Percentiles rank a stretch among this genome's conserved stretches.
These are phyloP conservation scores for Cinnamomum micranthum DNA, from an alignment of 164 flowering plant species.

Conservation along the genomic window DNA sequence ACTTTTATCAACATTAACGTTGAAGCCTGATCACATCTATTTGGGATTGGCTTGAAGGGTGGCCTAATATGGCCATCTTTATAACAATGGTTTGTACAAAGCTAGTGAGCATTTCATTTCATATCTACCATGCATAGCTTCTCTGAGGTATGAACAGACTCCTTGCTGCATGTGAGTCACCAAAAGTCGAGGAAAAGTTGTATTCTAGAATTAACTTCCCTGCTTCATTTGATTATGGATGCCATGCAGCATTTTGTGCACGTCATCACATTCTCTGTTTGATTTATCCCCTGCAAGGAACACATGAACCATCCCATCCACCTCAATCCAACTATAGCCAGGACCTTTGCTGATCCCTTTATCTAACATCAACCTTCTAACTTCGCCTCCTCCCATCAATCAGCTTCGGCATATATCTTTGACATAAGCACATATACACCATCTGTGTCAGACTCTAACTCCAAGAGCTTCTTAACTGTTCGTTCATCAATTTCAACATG, in stretches of 20 bases:
- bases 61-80: background rate
- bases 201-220: background rate
- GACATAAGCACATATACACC: conserved; percentile 3
- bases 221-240: background rate
- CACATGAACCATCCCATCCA: conserved; percentile 8
- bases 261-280: background rate
- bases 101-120: background rate
- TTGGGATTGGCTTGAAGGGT: background rate
- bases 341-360: conserved; percentile 1
- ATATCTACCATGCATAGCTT: background rate
- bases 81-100: background rate
- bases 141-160: no score
- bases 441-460: conserved; percentile 2
- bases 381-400: background rate
- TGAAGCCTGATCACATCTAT: background rate
- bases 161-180: background rate
- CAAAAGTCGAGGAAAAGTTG: background rate
- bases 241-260: background rate
- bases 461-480: background rate
- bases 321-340: conserved; percentile 13
- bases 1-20: background rate
- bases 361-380: conserved; percentile 7
- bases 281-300: conserved; percentile 7
- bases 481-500: conserved; percentile 2
- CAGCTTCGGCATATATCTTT: conserved; percentile 2